Percentiles rank a stretch among this genome's conserved stretches.
phyloP scores from a whole-genome alignment of 306 rosid genomes.

The Quercus suber region DNA sequence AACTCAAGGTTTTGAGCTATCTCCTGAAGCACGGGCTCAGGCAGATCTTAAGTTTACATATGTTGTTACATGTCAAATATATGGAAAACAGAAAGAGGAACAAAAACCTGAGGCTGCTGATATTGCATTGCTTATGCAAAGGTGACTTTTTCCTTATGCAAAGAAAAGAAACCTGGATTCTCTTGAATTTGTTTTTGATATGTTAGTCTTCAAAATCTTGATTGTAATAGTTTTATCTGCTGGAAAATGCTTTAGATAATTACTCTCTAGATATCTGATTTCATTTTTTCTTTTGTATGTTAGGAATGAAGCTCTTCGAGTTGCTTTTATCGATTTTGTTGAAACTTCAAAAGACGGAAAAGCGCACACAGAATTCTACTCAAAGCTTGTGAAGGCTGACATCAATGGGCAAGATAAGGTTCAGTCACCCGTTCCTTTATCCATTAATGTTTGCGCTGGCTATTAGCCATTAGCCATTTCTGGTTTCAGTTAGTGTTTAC shows the following conservation, averaged over 20 bases:
- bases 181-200: neutral
- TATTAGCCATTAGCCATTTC: no score
- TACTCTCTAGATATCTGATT: conserved; percentile 6
- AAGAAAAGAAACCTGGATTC: neutral
- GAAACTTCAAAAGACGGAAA: conserved; percentile 75
- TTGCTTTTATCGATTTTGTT: conserved; percentile 82
- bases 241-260: neutral
- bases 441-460: no score
- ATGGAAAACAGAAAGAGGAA: conserved; percentile 91
- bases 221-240: neutral
- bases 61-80: conserved; percentile 87
- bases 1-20: conserved; percentile 64
- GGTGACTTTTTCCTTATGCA: conserved; percentile 33
- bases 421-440: conserved; percentile 15
- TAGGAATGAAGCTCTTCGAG: conserved; percentile 96
- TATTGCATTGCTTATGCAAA: conserved; percentile 91
- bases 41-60: conserved; percentile 95
- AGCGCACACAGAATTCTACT: conserved; percentile 66
- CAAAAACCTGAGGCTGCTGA: conserved; percentile 94
- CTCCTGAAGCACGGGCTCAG: conserved; percentile 88
- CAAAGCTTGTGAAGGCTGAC: conserved; percentile 93
- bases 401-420: conserved; percentile 94
- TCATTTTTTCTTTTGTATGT: conserved; percentile 11
- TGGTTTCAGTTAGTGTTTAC: no score
- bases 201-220: neutral